Conservation (phyloP, 2,329 filamentous ascomycete species). For the Beauveria pseudobassiana region DNA sequence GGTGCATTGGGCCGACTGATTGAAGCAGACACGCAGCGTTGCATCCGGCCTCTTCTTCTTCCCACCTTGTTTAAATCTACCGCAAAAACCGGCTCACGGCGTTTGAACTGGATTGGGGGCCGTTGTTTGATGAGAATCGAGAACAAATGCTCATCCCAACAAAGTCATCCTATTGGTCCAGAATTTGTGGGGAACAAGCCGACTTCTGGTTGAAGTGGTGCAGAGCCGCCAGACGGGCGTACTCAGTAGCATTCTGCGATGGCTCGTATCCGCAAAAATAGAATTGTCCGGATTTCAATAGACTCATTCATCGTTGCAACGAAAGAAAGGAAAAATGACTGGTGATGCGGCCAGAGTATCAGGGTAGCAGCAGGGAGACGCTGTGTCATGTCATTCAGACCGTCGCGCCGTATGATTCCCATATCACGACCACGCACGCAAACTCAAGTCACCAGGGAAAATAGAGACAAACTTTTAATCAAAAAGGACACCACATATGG, state of each 20-base stretch:
- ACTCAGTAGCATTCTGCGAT: neutral
- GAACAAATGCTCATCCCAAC: neutral
- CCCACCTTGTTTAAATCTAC: neutral
- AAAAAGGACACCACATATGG: too few species aligned
- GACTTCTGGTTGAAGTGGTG: too few species aligned
- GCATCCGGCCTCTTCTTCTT: neutral
- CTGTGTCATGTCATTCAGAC: neutral
- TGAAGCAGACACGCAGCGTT: neutral
- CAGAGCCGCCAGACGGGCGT: too few species aligned
- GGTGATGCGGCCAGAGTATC: too few species aligned
- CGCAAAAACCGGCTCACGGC: neutral
- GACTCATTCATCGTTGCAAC: too few species aligned
- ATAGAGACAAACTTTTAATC: too few species aligned
- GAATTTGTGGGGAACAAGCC: neutral
- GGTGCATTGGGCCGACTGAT: neutral
- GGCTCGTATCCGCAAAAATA: constrained; percentile 3
- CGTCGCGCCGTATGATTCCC: neutral
- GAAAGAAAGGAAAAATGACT: neutral
- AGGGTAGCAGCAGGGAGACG: too few species aligned
- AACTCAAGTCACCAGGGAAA: too few species aligned
- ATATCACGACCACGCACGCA: neutral
- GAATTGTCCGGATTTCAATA: neutral
- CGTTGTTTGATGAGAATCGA: neutral
- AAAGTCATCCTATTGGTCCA: neutral
- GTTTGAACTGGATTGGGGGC: neutral